Conservation (phyloP, 139 green algal genomes). For the Tetraselmis striata region DNA sequence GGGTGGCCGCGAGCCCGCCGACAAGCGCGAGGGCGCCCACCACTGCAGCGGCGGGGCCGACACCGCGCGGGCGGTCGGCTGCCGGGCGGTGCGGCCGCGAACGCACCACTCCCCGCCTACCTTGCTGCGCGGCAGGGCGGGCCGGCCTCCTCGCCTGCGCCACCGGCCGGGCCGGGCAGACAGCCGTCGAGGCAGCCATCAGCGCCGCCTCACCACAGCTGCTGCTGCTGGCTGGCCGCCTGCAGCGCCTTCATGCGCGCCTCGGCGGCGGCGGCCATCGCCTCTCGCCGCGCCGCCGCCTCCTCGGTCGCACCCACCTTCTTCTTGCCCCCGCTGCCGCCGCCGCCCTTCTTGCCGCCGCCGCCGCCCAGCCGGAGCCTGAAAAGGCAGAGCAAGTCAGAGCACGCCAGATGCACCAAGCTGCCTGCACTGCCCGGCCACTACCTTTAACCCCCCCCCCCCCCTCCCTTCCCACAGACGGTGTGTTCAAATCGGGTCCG, state of each 20-base stretch:
- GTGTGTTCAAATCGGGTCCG: no score
- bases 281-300: constrained; percentile 36
- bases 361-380: not conserved
- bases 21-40: not conserved
- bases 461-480: no score
- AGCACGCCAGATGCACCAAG: no score
- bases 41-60: not conserved
- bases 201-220: constrained; percentile 13
- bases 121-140: not conserved
- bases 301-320: constrained; percentile 29
- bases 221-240: constrained; percentile 27
- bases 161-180: no score
- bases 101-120: not conserved
- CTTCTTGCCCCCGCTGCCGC: not conserved
- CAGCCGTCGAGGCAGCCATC: no score
- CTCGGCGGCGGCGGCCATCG: constrained; percentile 69
- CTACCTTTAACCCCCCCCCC: no score
- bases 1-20: not conserved
- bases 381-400: no score
- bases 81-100: no score
- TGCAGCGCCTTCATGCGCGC: constrained; percentile 59
- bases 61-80: no score
- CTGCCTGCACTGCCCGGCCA: no score
- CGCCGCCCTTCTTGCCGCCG: constrained; percentile 12
- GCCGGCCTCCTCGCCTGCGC: not conserved